Conservation (phyloP, 2,329 filamentous ascomycete species). For the Fusarium nodosum region DNA sequence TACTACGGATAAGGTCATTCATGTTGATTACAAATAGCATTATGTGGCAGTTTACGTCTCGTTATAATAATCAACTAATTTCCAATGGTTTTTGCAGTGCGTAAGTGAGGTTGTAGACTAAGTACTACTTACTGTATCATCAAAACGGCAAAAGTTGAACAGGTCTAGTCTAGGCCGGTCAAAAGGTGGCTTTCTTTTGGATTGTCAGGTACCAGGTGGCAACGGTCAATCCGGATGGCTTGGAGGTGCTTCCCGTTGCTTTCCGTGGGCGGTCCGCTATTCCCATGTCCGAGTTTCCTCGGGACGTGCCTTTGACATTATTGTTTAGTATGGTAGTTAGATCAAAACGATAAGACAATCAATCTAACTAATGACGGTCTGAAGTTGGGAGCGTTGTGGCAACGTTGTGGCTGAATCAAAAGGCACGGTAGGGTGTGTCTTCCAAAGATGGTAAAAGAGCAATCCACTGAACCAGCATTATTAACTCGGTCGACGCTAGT, state of each 20-base stretch:
- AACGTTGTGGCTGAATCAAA: conserved; percentile 20
- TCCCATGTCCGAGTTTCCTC: conserved; percentile 29
- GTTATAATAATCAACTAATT: conserved; percentile 29
- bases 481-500: background rate
- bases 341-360: conserved; percentile 8
- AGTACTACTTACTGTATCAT: background rate
- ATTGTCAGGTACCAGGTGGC: conserved; percentile 22
- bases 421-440: conserved; percentile 5
- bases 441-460: conserved; percentile 2
- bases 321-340: background rate
- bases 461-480: background rate
- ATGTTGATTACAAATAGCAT: conserved; percentile 31
- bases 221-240: conserved; percentile 10
- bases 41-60: conserved; percentile 40
- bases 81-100: background rate
- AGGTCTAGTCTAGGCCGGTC: background rate
- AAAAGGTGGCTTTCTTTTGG: background rate
- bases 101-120: background rate
- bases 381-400: conserved; percentile 29
- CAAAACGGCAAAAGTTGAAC: background rate
- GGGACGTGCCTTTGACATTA: conserved; percentile 13
- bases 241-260: background rate
- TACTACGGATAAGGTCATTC: conserved; percentile 22
- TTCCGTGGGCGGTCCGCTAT: conserved; percentile 22
- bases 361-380: background rate